Percentiles rank a stretch among this genome's conserved stretches.
These are phyloP conservation scores for Rhynchosporium agropyri DNA, from an alignment of 2,329 filamentous ascomycete species.

Conservation along the genomic window DNA sequence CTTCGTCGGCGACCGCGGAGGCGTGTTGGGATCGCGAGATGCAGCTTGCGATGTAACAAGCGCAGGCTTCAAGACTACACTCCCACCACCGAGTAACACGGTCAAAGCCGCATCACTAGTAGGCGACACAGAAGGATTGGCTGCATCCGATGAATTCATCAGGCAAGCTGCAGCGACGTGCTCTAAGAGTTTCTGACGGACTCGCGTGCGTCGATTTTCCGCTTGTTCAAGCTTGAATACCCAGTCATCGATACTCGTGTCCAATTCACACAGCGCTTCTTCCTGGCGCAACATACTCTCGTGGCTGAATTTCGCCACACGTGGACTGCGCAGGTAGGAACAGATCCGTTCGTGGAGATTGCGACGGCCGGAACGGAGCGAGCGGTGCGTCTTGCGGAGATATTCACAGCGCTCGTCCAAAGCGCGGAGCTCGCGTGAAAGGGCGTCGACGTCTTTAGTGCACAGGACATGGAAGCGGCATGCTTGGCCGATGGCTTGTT, in stretches of 20 bases:
- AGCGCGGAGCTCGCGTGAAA: constrained; percentile 72
- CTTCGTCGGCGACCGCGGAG: constrained; percentile 49
- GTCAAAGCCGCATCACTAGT: constrained; percentile 1
- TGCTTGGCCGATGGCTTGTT: constrained; percentile 64
- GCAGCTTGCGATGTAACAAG: constrained; percentile 10
- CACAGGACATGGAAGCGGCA: constrained; percentile 66
- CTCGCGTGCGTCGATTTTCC: constrained; percentile 73
- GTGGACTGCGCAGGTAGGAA: constrained; percentile 72
- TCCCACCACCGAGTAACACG: neutral
- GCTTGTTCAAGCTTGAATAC: constrained; percentile 77
- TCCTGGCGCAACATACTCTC: constrained; percentile 79
- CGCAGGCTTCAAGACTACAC: neutral
- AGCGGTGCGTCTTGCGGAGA: constrained; percentile 74
- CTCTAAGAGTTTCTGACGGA: constrained; percentile 79
- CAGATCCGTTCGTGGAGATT: constrained; percentile 78
- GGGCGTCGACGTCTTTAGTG: constrained; percentile 62
- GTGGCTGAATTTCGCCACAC: constrained; percentile 70
- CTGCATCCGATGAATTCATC: constrained; percentile 32
- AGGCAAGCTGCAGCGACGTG: constrained; percentile 74
- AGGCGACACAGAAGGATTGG: constrained; percentile 33
- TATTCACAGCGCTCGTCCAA: constrained; percentile 81
- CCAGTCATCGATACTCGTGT: constrained; percentile 80
- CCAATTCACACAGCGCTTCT: constrained; percentile 75
- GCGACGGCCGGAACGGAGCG: constrained; percentile 72
- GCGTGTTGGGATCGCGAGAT: constrained; percentile 31